Conservation (phyloP, 257 asterid genomes). For the Lavandula angustifolia region DNA sequence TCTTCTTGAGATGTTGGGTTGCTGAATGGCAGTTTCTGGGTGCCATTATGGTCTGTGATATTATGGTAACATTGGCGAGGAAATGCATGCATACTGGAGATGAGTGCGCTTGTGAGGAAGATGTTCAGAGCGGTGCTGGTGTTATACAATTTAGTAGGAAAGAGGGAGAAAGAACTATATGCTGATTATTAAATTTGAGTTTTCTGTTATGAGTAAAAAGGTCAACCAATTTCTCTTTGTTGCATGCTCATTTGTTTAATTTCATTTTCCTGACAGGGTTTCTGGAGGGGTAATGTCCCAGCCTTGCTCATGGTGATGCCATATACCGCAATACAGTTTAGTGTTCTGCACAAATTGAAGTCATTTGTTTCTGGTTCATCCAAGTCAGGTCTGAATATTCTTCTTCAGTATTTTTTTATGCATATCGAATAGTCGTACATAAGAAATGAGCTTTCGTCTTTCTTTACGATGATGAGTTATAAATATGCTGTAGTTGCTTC, state of each 20-base stretch:
- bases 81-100: neutral
- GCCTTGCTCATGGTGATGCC: slow-evolving; percentile 98
- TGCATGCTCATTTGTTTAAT: slow-evolving; percentile 15
- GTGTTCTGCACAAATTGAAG: slow-evolving; percentile 77
- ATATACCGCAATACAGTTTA: slow-evolving; percentile 88
- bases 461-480: neutral
- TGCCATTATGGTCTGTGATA: neutral
- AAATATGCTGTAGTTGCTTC: neutral
- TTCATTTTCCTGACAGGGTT: slow-evolving; percentile 54
- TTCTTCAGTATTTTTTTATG: slow-evolving; percentile 18
- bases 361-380: slow-evolving; percentile 84
- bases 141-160: slow-evolving; percentile 2
- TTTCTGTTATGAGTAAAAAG: slow-evolving; percentile 10
- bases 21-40: neutral
- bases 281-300: slow-evolving; percentile 98
- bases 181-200: neutral
- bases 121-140: neutral
- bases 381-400: slow-evolving; percentile 61
- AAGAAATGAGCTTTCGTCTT: slow-evolving; percentile 12
- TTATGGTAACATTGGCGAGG: neutral
- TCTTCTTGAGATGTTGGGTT: slow-evolving; percentile 12
- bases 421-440: neutral
- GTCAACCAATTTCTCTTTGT: neutral
- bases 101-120: neutral
- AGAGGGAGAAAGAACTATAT: neutral